These are phyloP conservation scores for Globisporangium heterothallicum DNA, from an alignment of 352 stramenopile species.

Conservation along the genomic window DNA sequence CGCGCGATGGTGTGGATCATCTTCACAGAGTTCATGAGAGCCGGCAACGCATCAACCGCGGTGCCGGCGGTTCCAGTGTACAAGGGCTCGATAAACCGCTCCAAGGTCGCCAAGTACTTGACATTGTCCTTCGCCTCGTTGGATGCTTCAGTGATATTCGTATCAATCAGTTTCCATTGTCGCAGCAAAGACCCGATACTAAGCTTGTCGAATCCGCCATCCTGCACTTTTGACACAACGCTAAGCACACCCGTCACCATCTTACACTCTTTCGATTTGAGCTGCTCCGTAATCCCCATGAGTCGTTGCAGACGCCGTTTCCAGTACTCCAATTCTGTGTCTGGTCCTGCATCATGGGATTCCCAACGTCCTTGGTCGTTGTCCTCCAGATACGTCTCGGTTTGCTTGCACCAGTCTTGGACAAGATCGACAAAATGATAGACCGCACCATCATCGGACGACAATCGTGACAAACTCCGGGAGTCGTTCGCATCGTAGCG, in stretches of 20 bases:
- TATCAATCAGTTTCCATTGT: slow-evolving; percentile 87
- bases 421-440: slow-evolving; percentile 85
- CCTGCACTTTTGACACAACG: slow-evolving; percentile 75
- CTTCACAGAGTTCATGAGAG: slow-evolving; percentile 88
- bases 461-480: slow-evolving; percentile 60
- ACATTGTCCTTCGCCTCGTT: slow-evolving; percentile 87
- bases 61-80: slow-evolving; percentile 50
- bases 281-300: slow-evolving; percentile 86
- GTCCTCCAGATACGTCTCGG: slow-evolving; percentile 81
- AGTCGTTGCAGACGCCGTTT: slow-evolving; percentile 74
- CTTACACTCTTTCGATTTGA: slow-evolving; percentile 87
- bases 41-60: slow-evolving; percentile 72
- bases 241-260: slow-evolving; percentile 82
- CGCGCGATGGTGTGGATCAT: slow-evolving; percentile 89
- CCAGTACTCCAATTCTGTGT: slow-evolving; percentile 87
- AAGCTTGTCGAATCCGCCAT: slow-evolving; percentile 58
- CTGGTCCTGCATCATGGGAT: slow-evolving; percentile 70
- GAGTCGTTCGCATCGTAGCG: slow-evolving; percentile 64
- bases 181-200: slow-evolving; percentile 53
- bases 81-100: slow-evolving; percentile 84
- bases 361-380: slow-evolving; percentile 79
- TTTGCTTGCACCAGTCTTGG: slow-evolving; percentile 87
- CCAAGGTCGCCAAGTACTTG: slow-evolving; percentile 79
- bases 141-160: slow-evolving; percentile 78
- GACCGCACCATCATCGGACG: slow-evolving; percentile 63